Conservation (phyloP, 2,329 filamentous ascomycete species). For the Furcasterigmium furcatum region DNA sequence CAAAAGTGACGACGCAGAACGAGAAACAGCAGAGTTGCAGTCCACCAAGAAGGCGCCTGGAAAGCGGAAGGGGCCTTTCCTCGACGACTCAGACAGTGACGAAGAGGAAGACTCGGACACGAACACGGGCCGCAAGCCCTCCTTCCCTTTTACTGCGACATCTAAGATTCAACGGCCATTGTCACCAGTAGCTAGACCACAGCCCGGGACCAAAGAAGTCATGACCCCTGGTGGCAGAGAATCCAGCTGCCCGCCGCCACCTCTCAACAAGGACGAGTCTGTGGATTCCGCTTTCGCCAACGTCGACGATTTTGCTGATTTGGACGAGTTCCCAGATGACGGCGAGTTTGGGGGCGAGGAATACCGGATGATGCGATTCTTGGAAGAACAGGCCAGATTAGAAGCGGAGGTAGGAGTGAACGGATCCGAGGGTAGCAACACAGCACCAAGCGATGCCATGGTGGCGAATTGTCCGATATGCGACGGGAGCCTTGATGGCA, state of each 20-base stretch:
- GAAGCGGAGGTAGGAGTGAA: conserved; percentile 53
- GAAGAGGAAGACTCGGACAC: conserved; percentile 12
- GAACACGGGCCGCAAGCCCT: background rate
- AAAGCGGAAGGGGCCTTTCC: conserved; percentile 55
- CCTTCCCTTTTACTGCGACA: background rate
- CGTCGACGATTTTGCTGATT: conserved; percentile 28
- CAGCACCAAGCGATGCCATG: conserved; percentile 24
- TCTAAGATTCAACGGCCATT: background rate
- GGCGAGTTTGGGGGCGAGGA: conserved; percentile 59
- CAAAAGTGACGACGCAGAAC: background rate
- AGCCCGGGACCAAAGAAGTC: background rate
- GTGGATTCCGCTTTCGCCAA: conserved; percentile 28
- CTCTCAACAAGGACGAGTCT: conserved; percentile 25
- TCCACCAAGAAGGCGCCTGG: conserved; percentile 12
- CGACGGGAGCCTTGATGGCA: conserved; percentile 55
- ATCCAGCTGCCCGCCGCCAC: conserved; percentile 10
- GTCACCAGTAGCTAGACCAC: background rate
- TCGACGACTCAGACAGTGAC: conserved; percentile 64
- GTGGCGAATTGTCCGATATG: conserved; percentile 73
- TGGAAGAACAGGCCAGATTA: conserved; percentile 71
- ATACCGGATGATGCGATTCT: conserved; percentile 63
- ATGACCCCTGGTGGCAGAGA: conserved; percentile 5
- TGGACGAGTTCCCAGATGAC: conserved; percentile 56
- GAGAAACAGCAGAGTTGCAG: background rate
- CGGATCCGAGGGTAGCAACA: conserved; percentile 26